phyloP scores from a whole-genome alignment of 2,329 filamentous ascomycete species.

The Fusarium dlaminii region DNA sequence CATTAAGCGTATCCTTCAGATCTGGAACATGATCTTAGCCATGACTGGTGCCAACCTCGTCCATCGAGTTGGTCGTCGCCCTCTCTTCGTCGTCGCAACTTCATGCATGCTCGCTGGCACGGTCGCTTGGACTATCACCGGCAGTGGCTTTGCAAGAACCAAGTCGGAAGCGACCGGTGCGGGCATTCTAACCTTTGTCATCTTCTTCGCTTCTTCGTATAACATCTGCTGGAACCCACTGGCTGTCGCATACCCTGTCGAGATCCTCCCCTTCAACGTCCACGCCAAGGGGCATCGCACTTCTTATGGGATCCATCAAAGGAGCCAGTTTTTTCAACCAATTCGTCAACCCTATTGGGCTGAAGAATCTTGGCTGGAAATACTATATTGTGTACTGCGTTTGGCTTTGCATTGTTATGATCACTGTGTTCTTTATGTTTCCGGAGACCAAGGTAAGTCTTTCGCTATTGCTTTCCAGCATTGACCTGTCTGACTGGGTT shows the following conservation, averaged over 20 bases:
- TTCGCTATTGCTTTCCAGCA: fast-evolving
- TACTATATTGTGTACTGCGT: background rate
- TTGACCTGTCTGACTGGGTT: fast-evolving
- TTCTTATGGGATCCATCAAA: background rate
- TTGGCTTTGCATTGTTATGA: background rate
- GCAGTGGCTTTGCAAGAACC: background rate
- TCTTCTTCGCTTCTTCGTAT: background rate
- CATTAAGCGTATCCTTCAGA: background rate
- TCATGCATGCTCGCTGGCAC: background rate
- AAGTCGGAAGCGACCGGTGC: background rate
- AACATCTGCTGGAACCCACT: background rate
- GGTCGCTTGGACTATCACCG: background rate
- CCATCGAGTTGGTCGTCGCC: background rate
- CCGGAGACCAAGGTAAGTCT: background rate
- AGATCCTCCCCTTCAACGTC: background rate
- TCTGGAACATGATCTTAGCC: background rate
- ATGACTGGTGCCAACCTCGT: background rate
- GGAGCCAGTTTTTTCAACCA: background rate
- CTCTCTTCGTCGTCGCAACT: background rate
- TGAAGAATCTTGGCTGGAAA: background rate
- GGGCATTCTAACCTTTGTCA: background rate
- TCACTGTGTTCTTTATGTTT: background rate
- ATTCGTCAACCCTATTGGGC: background rate
- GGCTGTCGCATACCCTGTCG: background rate
- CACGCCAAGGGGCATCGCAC: background rate